phyloP scores from a whole-genome alignment of 306 rosid genomes.

The Prunus armeniaca region DNA sequence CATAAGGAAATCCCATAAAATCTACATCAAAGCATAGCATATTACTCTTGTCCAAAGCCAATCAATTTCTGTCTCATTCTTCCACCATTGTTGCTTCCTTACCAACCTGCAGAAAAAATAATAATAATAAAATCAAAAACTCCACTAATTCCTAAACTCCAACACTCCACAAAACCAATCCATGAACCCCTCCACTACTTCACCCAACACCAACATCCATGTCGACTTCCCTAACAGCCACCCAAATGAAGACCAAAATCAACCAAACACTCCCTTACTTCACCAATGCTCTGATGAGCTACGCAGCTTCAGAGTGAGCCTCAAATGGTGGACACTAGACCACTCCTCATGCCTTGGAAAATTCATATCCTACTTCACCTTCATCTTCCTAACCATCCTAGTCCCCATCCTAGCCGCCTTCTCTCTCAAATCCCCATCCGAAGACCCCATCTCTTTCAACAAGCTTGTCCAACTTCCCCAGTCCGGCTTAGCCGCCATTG shows the following conservation, averaged over 20 bases:
- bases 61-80: neutral
- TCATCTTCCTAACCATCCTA: conserved; percentile 49
- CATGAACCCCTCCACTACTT: conserved; percentile 12
- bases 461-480: conserved; percentile 79
- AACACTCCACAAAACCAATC: neutral
- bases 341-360: conserved; percentile 65
- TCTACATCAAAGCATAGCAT: neutral
- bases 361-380: conserved; percentile 48
- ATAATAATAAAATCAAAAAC: neutral
- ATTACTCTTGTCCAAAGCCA: neutral
- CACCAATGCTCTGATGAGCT: conserved; percentile 64
- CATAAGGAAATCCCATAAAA: neutral
- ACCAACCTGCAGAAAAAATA: neutral
- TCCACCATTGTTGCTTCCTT: neutral
- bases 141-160: neutral
- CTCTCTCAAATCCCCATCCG: conserved; percentile 31
- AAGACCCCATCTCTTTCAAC: conserved; percentile 62
- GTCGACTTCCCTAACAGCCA: conserved; percentile 12
- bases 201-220: conserved; percentile 11
- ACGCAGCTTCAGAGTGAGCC: conserved; percentile 51
- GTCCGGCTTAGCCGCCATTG: conserved; percentile 57
- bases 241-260: neutral
- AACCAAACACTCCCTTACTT: conserved; percentile 49
- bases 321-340: conserved; percentile 84
- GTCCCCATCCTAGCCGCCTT: conserved; percentile 51